Conservation (phyloP, 1,139 yeast genomes). For the Groenewaldozyma sp. region DNA sequence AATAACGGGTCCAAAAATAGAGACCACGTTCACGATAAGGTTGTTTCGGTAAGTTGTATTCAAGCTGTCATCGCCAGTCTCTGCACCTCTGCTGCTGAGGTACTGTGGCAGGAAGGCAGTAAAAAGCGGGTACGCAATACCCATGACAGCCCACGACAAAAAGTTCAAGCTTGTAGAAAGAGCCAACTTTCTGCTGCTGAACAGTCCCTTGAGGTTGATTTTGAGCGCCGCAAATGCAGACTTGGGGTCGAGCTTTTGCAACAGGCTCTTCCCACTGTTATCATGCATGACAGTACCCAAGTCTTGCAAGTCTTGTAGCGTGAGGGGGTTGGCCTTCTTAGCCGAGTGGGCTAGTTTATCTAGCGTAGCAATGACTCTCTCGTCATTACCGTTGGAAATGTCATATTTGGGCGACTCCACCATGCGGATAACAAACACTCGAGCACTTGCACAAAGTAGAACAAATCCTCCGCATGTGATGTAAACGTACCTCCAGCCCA, state of each 20-base stretch:
- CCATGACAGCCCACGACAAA: conserved; percentile 43
- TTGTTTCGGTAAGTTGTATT: conserved; percentile 43
- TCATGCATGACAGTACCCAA: conserved; percentile 27
- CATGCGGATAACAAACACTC: conserved; percentile 40
- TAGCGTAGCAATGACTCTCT: conserved; percentile 31
- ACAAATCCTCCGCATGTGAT: conserved; percentile 47
- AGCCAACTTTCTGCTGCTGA: conserved; percentile 33
- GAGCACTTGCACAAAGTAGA: conserved; percentile 37
- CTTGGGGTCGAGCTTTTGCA: conserved; percentile 11
- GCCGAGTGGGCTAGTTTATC: conserved; percentile 20
- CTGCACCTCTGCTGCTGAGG: conserved; percentile 40
- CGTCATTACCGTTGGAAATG: conserved; percentile 44
- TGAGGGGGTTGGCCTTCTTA: conserved; percentile 17
- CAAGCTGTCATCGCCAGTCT: conserved; percentile 32
- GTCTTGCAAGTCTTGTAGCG: conserved; percentile 35
- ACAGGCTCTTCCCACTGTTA: conserved; percentile 9
- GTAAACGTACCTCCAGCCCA: conserved; percentile 56
- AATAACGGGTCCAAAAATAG: conserved; percentile 49
- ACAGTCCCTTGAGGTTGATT: conserved; percentile 26
- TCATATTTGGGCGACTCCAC: conserved; percentile 53
- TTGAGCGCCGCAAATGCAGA: conserved; percentile 11
- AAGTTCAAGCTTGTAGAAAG: conserved; percentile 36
- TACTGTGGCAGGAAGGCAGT: conserved; percentile 43
- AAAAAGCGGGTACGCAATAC: conserved; percentile 45
- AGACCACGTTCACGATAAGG: conserved; percentile 40